Conservation (phyloP, 306 rosid species). For the Spatholobus suberectus region DNA sequence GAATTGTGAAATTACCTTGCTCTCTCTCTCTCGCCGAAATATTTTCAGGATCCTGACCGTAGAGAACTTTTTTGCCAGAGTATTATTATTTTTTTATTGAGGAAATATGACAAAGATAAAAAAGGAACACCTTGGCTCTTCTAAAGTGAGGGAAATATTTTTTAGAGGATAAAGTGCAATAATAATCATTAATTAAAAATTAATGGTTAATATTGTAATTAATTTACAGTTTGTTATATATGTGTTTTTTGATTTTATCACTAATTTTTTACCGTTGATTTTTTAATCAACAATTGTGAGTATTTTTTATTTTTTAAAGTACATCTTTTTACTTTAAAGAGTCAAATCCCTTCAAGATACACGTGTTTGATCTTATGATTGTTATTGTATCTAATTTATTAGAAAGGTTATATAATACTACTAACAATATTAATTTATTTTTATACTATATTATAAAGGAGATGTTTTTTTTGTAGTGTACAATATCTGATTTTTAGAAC, state of each 20-base stretch:
- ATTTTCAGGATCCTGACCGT: background rate
- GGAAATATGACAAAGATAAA: background rate
- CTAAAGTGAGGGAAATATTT: no score
- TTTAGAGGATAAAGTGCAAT: no score
- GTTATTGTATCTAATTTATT: background rate
- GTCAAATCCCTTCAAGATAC: background rate
- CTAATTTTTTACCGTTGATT: no score
- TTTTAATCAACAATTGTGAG: no score
- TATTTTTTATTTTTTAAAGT: no score
- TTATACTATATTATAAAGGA: background rate
- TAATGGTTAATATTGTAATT: no score
- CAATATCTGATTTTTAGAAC: background rate
- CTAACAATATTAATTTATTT: background rate
- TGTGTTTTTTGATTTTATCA: no score
- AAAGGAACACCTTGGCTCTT: no score
- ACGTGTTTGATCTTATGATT: background rate
- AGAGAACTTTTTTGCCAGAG: background rate
- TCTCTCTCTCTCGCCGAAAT: background rate
- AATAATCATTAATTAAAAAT: no score
- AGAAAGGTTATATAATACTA: background rate
- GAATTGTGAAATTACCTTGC: background rate
- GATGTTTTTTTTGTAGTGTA: background rate
- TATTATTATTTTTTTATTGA: background rate
- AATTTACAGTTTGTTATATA: no score
- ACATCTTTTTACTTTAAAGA: no score